These are phyloP conservation scores for Hypoxylon sp. DNA, from an alignment of 2,329 filamentous ascomycete genomes.

Conservation along the genomic window DNA sequence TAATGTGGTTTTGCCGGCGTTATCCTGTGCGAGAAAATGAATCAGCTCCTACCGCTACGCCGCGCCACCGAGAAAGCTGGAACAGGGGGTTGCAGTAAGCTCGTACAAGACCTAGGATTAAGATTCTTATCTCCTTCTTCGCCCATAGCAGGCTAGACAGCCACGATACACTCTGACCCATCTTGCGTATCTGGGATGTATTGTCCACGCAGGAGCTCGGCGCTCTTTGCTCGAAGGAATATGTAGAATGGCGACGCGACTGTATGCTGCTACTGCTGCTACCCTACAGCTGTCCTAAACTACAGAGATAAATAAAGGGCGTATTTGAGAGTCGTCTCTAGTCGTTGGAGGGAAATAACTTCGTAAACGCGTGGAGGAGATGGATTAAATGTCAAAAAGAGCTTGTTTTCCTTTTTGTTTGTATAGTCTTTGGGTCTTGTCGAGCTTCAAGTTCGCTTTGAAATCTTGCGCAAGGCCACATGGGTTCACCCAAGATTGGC, in stretches of 20 bases:
- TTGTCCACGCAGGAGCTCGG: constrained; percentile 20
- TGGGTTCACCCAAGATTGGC: constrained; percentile 35
- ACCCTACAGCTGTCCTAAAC: constrained; percentile 29
- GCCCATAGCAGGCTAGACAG: constrained; percentile 83
- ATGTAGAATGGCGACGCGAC: constrained; percentile 36
- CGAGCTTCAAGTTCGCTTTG: constrained; percentile 30
- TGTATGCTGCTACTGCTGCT: constrained; percentile 22
- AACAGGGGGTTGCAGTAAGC: constrained; percentile 25
- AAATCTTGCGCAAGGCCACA: constrained; percentile 40
- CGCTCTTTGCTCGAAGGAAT: constrained; percentile 12
- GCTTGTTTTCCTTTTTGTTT: constrained; percentile 23
- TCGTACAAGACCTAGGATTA: constrained; percentile 92
- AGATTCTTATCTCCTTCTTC: constrained; percentile 98
- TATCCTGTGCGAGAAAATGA: constrained; percentile 75
- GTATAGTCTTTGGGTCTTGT: constrained; percentile 21
- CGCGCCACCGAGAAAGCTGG: constrained; percentile 27
- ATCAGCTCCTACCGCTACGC: constrained; percentile 33
- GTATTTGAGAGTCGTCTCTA: constrained; percentile 16
- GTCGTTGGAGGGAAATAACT: constrained; percentile 30
- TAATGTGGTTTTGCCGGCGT: constrained; percentile 97
- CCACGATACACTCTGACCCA: constrained; percentile 78
- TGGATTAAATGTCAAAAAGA: constrained; percentile 20
- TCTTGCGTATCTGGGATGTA: constrained; percentile 58
- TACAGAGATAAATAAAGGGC: constrained; percentile 24
- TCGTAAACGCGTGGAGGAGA: constrained; percentile 37